Base-by-base conservation (phyloP, 2,329 filamentous ascomycete genomes). In the Sporothrix mexicana region DNA sequence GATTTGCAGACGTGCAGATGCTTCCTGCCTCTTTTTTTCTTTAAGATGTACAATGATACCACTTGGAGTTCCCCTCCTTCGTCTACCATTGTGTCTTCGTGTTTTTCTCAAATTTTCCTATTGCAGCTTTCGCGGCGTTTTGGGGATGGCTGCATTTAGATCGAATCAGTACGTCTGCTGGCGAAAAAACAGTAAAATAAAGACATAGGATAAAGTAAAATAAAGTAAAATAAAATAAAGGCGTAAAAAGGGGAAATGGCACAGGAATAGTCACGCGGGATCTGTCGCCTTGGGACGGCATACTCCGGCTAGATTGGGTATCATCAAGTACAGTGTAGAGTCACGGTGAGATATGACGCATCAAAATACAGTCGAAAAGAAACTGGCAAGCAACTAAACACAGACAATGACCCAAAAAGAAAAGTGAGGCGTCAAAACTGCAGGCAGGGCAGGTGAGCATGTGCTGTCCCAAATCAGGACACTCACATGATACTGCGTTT, bases 11-110 rank as follows among this genome's bases (percentile, higher is more conserved):
- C 30, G 30, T 43, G 61, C 30, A 30, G 61, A 51, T 25, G 36
- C 23, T 59, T 67, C 41, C 41, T 64, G 55, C 55, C 55, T 64
- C 17, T 23, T 41, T 23, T n/a, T 62, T 62, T 62, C 51, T 45
- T 23, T 23, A 6, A 9, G 15, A 20, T 10, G n/a, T 23, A 6
- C n/a, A 23, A 20, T 10, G n/a, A 25, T 20, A 20, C n/a, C 13
- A 53, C 51, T 55, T 51, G 20, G 45, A 25, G 45, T 1, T 47
- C 61, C n/a, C 41, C 61, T 64, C 59, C 30, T 53, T 53, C 17
- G 51, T 2, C 6, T n/a, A 13, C 8, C 10, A 30, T 30, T 57
- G 23, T 57, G 55, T 23, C 5, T 8, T 41, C 25, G 25, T 61
- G 3, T n/a, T 64, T 17, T 53, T 55, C 30, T 36, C 30, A 6